These are phyloP conservation scores for Eucalyptus paniculata DNA, from an alignment of 345 rosid genomes.

Conservation along the genomic window DNA sequence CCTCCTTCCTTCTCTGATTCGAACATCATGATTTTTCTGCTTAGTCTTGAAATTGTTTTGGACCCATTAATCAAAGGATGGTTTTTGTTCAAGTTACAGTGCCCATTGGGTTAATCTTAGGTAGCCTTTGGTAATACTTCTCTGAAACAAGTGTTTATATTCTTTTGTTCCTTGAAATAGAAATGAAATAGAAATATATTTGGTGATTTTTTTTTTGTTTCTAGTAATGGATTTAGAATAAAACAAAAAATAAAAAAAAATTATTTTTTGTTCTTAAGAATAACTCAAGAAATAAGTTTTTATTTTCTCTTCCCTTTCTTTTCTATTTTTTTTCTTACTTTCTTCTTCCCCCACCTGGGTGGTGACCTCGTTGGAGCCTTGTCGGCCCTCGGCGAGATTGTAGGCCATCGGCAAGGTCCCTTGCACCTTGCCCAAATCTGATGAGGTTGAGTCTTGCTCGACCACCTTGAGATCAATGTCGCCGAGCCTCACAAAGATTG, in stretches of 20 bases:
- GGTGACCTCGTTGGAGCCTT: fast-evolving
- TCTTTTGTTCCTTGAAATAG: fast-evolving
- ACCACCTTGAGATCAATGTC: fast-evolving
- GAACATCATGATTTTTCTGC: background rate
- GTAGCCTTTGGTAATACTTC: fast-evolving
- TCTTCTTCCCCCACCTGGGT: fast-evolving
- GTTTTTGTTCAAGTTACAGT: background rate
- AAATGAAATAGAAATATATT: fast-evolving
- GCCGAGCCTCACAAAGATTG: fast-evolving
- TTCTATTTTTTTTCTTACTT: too few species aligned
- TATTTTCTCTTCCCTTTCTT: too few species aligned
- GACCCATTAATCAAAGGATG: background rate
- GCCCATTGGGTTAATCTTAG: background rate
- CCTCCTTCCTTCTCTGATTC: background rate
- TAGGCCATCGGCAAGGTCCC: fast-evolving
- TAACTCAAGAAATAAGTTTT: too few species aligned
- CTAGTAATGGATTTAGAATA: fast-evolving
- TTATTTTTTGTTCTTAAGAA: fast-evolving
- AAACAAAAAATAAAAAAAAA: fast-evolving
- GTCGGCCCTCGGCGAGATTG: fast-evolving
- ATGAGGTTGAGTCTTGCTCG: fast-evolving
- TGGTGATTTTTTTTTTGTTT: fast-evolving
- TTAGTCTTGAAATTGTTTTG: background rate
- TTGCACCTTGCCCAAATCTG: fast-evolving
- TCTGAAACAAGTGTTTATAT: fast-evolving